These are phyloP conservation scores for Scheffersomyces parashehatae DNA, from an alignment of 1,139 yeast species.

Conservation along the genomic window DNA sequence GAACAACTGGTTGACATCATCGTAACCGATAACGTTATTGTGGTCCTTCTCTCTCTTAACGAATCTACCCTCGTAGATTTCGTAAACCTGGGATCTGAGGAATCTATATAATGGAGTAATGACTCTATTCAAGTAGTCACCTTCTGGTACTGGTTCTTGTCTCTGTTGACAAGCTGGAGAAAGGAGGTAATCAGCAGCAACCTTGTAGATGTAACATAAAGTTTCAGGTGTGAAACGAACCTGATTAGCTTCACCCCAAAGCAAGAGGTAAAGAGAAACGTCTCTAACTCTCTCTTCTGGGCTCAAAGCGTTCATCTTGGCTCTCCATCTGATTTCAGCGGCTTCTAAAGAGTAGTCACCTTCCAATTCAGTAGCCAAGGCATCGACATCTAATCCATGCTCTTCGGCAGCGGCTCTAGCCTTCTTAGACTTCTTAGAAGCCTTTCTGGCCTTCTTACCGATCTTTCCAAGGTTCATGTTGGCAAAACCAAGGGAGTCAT, in stretches of 20 bases:
- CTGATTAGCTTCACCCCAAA: constrained; percentile 99
- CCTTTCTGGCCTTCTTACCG: constrained; percentile 52
- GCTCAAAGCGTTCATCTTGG: constrained; percentile 47
- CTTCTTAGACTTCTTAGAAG: constrained; percentile 61
- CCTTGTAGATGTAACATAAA: constrained; percentile 88
- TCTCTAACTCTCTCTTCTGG: constrained; percentile 85
- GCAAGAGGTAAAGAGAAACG: constrained; percentile 79
- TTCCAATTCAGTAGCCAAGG: constrained; percentile 75
- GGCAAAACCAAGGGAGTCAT: constrained; percentile 39
- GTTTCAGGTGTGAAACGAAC: constrained; percentile 94
- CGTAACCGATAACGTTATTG: constrained; percentile 92
- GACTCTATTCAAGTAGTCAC: constrained; percentile 89
- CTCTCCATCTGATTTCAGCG: constrained; percentile 53
- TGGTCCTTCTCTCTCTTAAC: constrained; percentile 98
- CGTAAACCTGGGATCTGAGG: constrained; percentile 93
- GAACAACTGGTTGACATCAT: constrained; percentile 96
- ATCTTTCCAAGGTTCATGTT: constrained; percentile 76
- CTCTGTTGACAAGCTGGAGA: constrained; percentile 92
- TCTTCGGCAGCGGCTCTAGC: constrained; percentile 58
- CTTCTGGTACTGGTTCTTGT: constrained; percentile 91
- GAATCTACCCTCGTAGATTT: constrained; percentile 89
- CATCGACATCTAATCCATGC: constrained; percentile 48
- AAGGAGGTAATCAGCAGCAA: constrained; percentile 83
- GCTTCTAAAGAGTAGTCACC: constrained; percentile 73
- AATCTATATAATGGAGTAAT: constrained; percentile 90